These are phyloP conservation scores for Raphidocelis subcapitata DNA, from an alignment of 139 green algal species.

Conservation along the genomic window DNA sequence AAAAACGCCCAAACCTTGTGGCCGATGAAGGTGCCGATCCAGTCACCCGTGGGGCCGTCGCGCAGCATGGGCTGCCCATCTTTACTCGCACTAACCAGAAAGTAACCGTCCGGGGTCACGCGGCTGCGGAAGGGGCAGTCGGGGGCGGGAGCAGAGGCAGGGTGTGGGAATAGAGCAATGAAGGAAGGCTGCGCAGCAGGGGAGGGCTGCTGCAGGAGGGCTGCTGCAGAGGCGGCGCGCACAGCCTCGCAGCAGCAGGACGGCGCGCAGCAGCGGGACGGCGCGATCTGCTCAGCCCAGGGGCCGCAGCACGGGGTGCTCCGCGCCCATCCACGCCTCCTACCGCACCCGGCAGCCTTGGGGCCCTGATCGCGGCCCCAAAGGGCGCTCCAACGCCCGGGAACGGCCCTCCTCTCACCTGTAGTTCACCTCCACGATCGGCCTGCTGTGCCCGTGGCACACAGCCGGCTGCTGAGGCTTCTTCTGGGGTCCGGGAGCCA, in stretches of 20 bases:
- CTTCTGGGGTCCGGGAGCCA: no score
- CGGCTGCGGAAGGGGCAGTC: constrained; percentile 47
- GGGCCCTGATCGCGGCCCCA: no score
- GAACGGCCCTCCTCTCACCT: constrained; percentile 45
- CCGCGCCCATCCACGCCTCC: no score
- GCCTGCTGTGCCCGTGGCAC: constrained; percentile 94
- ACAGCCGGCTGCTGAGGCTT: no score
- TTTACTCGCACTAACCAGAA: constrained; percentile 93
- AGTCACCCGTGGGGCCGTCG: constrained; percentile 93
- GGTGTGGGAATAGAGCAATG: neutral
- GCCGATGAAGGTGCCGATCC: constrained; percentile 98
- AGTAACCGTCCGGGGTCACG: constrained; percentile 93
- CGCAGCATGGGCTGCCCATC: constrained; percentile 98
- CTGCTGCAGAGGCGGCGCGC: neutral
- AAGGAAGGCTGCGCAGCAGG: neutral
- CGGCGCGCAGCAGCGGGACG: no score
- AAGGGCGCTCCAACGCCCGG: neutral
- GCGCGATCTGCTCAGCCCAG: no score
- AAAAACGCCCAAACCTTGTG: constrained; percentile 81
- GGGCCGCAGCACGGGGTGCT: no score
- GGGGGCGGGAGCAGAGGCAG: neutral
- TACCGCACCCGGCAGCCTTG: no score
- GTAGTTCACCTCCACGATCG: constrained; percentile 97
- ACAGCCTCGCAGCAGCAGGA: no score
- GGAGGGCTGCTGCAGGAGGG: neutral